These are phyloP conservation scores for Yarrowia bubula DNA, from an alignment of 805 yeast species.

Conservation along the genomic window DNA sequence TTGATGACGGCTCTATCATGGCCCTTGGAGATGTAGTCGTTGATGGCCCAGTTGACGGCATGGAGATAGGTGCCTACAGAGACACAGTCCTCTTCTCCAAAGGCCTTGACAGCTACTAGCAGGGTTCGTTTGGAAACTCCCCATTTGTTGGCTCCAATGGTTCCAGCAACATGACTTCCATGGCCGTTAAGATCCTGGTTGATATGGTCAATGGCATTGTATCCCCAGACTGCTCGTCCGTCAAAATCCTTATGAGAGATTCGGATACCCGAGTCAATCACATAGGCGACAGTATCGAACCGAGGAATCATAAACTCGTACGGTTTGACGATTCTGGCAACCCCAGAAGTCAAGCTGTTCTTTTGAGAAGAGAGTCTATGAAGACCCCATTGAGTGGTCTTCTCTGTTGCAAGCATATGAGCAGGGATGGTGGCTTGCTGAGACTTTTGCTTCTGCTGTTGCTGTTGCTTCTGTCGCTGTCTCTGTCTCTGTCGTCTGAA, in stretches of 20 bases:
- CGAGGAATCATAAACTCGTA: slow-evolving; percentile 64
- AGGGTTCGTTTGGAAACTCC: slow-evolving; percentile 54
- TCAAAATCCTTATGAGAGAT: slow-evolving; percentile 51
- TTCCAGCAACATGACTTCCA: slow-evolving; percentile 63
- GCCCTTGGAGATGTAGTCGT: slow-evolving; percentile 31
- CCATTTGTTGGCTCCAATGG: slow-evolving; percentile 51
- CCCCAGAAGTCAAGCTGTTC: slow-evolving; percentile 39
- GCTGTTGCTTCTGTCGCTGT: neutral
- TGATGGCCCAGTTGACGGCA: slow-evolving; percentile 55
- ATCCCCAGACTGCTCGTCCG: slow-evolving; percentile 58
- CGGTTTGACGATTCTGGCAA: slow-evolving; percentile 44
- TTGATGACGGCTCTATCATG: slow-evolving; percentile 15
- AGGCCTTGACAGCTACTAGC: slow-evolving; percentile 56
- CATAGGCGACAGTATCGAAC: slow-evolving; percentile 43
- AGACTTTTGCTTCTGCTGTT: neutral
- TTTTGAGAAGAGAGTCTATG: slow-evolving; percentile 85
- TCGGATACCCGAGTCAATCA: slow-evolving; percentile 58
- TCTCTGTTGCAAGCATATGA: slow-evolving; percentile 47
- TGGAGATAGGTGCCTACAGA: slow-evolving; percentile 53
- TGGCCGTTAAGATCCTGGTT: slow-evolving; percentile 56
- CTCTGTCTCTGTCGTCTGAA: neutral
- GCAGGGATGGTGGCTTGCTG: neutral
- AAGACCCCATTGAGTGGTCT: slow-evolving; percentile 66
- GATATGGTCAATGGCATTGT: slow-evolving; percentile 45
- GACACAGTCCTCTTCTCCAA: slow-evolving; percentile 54